Base-by-base conservation (phyloP, 805 yeast species). In the Saccharomycopsis capsularis region DNA sequence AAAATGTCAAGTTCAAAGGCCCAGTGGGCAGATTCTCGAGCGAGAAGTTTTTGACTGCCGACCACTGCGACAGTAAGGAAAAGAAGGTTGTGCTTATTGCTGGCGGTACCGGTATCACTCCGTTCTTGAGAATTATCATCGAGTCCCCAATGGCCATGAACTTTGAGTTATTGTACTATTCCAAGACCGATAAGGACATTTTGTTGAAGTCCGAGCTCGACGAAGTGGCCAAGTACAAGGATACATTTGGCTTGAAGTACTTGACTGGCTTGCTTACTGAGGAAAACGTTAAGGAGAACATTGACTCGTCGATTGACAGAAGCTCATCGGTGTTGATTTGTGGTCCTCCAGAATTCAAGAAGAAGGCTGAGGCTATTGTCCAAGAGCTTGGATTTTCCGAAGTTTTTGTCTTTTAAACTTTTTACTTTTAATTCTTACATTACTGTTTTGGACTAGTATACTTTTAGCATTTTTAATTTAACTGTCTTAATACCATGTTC, bases 61-160 rank as follows among this genome's bases (percentile, higher is more conserved):
- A 51, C 32, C 54, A 51, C 29, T 51, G 54, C 42, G 57, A 73
- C 23, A 82, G 82, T 60, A 74, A 78, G 68, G 82, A 79, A 37
- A 74, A 74, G 53, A 76, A 79, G 52, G 70, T 85, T 50, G 79
- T 81, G 18, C 72, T 85, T 68, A 71, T 85, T 57, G 91, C 90
- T 5, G 95, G 93, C 56, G 95, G 95, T 18, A 79, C 91, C 0
- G 95, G 97, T 46, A 82, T 90, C 55, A 87, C 96, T 6, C 96
- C 97, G 35, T 81, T 87, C 67, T 73, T 85, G 60, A 95, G 89
- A 66, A 83, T 90, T 15, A 70, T 85, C 46, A 80, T 85, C 52
- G 76, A 76, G 51, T 72, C 84, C 44, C 76, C 83, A 53, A 83
- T 89, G 16, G 78, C 81, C 24, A 82, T 91, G 34, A 71, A 73